These are phyloP conservation scores for Arabidopsis arenosa DNA, from an alignment of 345 rosid species.

Conservation along the genomic window DNA sequence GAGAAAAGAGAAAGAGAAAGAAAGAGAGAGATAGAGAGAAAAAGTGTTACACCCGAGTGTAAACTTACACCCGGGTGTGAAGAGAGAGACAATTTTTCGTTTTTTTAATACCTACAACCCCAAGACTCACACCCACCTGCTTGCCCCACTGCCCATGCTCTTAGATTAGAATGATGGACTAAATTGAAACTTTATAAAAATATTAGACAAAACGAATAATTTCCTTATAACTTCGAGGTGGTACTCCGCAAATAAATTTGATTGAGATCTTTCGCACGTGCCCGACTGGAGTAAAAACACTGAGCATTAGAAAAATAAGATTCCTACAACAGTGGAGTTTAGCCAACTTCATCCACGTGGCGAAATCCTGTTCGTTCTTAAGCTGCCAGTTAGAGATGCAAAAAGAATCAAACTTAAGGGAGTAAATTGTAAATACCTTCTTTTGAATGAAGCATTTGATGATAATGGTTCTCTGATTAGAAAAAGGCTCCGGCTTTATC, in stretches of 20 bases:
- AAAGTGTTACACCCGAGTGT: too few species aligned
- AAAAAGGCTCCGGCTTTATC: conserved; percentile 13
- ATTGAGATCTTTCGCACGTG: conserved; percentile 18
- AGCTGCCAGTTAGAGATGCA: background rate
- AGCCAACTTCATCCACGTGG: conserved; percentile 11
- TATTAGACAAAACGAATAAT: background rate
- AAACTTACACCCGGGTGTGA: too few species aligned
- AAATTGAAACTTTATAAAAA: background rate
- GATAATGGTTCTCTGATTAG: background rate
- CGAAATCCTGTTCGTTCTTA: background rate
- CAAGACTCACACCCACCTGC: too few species aligned
- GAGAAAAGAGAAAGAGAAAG: too few species aligned
- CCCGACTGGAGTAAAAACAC: background rate
- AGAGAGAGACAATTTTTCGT: too few species aligned
- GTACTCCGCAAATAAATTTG: background rate
- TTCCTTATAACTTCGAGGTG: background rate
- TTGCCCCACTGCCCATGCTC: too few species aligned
- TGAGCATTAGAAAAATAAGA: conserved; percentile 12
- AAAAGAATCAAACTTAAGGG: conserved; percentile 2
- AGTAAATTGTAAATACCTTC: background rate
- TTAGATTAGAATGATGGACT: background rate
- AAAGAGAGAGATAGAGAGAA: too few species aligned
- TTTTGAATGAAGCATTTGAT: background rate
- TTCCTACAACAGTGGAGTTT: background rate
- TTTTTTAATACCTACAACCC: too few species aligned